Evolutionary conservation across 306 rosid genomes (phyloP).

Genomic region (Acacia crassicarpa): DNA sequence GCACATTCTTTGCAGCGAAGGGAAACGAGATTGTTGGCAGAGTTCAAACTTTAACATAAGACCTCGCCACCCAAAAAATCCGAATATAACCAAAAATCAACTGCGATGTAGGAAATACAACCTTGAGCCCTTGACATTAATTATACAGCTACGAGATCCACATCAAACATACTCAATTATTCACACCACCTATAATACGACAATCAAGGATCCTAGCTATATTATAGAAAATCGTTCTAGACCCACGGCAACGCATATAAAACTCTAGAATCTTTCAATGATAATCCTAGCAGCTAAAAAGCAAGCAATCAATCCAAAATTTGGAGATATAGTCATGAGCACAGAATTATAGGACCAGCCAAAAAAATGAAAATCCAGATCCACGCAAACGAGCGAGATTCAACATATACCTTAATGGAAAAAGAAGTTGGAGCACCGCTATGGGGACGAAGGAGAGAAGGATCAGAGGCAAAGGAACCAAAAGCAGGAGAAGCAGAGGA

Average conservation of each 20-base stretch:
- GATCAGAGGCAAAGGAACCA: constrained; percentile 76
- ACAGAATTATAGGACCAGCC: constrained; percentile 13
- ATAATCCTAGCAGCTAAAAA: not conserved
- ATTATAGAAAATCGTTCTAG: not conserved
- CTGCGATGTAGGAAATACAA: not conserved
- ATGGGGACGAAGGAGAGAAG: constrained; percentile 59
- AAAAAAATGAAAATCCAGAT: constrained; percentile 33
- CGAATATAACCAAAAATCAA: no score
- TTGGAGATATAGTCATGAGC: not conserved
- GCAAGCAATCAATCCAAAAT: not conserved
- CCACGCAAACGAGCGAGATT: constrained; percentile 21
- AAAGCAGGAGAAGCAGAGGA: constrained; percentile 54
- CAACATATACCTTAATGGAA: constrained; percentile 59
- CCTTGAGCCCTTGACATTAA: not conserved
- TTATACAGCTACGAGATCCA: constrained; percentile 30
- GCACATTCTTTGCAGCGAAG: constrained; percentile 2
- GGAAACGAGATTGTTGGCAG: not conserved
- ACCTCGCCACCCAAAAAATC: not conserved
- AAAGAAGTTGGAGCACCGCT: constrained; percentile 46
- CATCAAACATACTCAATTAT: not conserved
- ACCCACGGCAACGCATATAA: not conserved
- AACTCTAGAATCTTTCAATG: not conserved
- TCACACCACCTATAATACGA: not conserved
- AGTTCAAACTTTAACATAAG: constrained; percentile 2
- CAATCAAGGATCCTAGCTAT: not conserved